Evolutionary conservation across 352 stramenopile genomes (phyloP).

Genomic region (Pythium graminicola): DNA sequence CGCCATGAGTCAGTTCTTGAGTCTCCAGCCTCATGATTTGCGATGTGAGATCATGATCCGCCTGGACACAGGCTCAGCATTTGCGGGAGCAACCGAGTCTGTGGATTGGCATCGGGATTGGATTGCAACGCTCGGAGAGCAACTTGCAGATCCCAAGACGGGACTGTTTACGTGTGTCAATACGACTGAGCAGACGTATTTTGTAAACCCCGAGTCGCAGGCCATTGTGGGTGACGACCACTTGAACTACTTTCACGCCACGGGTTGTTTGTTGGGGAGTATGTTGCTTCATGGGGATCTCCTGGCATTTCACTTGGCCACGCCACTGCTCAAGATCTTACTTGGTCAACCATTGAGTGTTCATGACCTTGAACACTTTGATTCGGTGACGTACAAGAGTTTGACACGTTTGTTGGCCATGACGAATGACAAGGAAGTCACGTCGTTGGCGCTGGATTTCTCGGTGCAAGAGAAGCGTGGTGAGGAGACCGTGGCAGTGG

Average conservation of each 20-base stretch:
- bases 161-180: conserved; percentile 26
- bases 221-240: conserved; percentile 22
- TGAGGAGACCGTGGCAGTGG: conserved; percentile 28
- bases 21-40: background rate
- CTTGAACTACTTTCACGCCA: conserved; percentile 17
- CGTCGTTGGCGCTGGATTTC: conserved; percentile 37
- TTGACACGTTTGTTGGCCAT: conserved; percentile 15
- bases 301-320: conserved; percentile 80
- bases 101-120: conserved; percentile 83
- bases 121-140: conserved; percentile 74
- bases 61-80: background rate
- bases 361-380: conserved; percentile 71
- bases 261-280: conserved; percentile 20
- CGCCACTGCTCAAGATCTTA: conserved; percentile 90
- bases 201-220: conserved; percentile 23
- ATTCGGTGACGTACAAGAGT: conserved; percentile 22
- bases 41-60: conserved; percentile 1
- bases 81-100: conserved; percentile 5
- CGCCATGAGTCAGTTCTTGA: conserved; percentile 4
- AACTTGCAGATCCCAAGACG: conserved; percentile 33
- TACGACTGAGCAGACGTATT: conserved; percentile 21
- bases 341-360: conserved; percentile 86
- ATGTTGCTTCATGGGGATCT: conserved; percentile 65
- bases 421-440: conserved; percentile 10
- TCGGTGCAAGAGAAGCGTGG: conserved; percentile 31